phyloP scores from a whole-genome alignment of 331 rosid species.

The Rhamnella rubrinervis region DNA sequence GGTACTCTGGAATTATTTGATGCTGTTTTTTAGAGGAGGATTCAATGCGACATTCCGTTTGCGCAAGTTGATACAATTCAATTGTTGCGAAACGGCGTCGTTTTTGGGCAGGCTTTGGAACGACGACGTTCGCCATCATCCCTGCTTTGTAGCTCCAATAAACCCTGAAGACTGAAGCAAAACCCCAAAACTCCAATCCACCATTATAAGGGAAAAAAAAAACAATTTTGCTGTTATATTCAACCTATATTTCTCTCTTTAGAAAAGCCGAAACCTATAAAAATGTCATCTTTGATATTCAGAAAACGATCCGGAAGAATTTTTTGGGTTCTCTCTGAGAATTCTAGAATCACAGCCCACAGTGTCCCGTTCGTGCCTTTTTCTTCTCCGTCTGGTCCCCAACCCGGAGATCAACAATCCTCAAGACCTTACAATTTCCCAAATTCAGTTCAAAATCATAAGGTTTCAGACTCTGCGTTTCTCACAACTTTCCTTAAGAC shows the following conservation, averaged over 20 bases:
- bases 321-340: constrained; percentile 4
- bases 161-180: constrained; percentile 7
- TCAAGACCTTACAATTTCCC: not conserved
- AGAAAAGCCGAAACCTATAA: not conserved
- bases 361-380: not conserved
- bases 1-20: no score
- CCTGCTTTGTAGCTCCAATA: not conserved
- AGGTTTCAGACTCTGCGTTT: constrained; percentile 3
- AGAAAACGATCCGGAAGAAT: constrained; percentile 33
- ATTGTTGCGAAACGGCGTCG: no score
- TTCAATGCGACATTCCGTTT: no score
- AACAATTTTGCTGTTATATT: no score
- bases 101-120: no score
- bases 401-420: not conserved
- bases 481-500: constrained; percentile 23
- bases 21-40: no score
- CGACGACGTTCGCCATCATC: no score
- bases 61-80: no score
- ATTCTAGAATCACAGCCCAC: not conserved
- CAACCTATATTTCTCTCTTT: not conserved
- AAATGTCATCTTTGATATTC: constrained; percentile 33
- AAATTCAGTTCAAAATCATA: not conserved
- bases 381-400: constrained; percentile 6
- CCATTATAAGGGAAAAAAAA: no score
- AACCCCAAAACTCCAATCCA: not conserved